Percentiles rank a stretch among this genome's conserved stretches.
phyloP scores from a whole-genome alignment of 257 asterid species.

The Nicotiana noctiflora region DNA sequence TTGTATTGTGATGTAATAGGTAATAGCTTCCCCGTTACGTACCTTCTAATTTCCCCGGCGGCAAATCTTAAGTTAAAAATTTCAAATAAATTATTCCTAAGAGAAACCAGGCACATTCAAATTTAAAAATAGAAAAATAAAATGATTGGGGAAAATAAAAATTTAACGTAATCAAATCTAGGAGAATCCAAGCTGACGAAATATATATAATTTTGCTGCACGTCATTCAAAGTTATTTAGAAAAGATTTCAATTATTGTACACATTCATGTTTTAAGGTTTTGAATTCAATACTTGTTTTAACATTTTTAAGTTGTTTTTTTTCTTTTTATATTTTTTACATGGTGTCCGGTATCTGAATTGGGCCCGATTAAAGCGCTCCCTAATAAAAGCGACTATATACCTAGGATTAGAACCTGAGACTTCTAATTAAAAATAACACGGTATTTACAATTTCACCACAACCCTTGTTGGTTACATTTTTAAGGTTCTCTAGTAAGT shows the following conservation, averaged over 20 bases:
- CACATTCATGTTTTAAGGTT: not conserved
- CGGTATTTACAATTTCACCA: no score
- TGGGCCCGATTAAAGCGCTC: no score
- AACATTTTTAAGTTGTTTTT: no score
- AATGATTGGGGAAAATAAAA: not conserved
- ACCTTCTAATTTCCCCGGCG: not conserved
- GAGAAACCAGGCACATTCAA: not conserved
- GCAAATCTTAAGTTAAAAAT: not conserved
- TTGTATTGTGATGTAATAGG: not conserved
- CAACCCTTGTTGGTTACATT: no score
- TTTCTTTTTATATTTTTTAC: no score
- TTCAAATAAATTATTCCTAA: not conserved
- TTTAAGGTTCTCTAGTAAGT: no score
- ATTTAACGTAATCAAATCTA: not conserved
- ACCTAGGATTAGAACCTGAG: no score
- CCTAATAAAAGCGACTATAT: no score
- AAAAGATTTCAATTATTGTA: not conserved
- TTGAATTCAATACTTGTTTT: not conserved
- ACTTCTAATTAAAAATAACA: no score
- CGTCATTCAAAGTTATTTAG: not conserved
- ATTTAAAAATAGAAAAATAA: not conserved
- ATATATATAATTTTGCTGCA: not conserved
- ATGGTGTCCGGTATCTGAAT: no score
- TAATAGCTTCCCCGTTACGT: not conserved
- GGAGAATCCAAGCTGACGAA: not conserved